Base-by-base conservation (phyloP, 1,139 yeast species). In the Kodamaea sp. region DNA sequence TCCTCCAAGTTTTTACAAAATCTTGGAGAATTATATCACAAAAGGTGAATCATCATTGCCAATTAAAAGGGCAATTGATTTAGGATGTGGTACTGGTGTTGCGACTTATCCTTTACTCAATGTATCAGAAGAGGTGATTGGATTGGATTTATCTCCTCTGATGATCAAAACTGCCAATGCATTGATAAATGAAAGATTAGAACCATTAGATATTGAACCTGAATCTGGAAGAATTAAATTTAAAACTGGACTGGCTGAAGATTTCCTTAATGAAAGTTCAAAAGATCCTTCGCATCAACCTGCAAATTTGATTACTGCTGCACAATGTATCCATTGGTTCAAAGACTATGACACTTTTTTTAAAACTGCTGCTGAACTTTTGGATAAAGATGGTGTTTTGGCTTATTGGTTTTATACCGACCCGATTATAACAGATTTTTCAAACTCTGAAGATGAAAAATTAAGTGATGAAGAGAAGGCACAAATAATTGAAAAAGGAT, bases 241-340 rank as follows among this genome's bases (percentile, higher is more conserved):
- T 47, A 46, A 53, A 26, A 53, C 54, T n/a, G 71, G 70, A 0
- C 59, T 70, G 2, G 69, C 63, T 5, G 75, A 67, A 36, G 58
- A 59, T 22, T 59, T 65, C 36, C 49, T 61, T 25, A 34, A 34
- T 30, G 33, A 38, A 4, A 44, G 38, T 12, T 45, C 42, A 2
- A 53, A 53, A 29, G 50, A 50, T 2, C 48, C 44, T 4, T 50
- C 47, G 5, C 44, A 48, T 5, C 55, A 43, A 0, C 42, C 47
- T 5, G 49, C 61, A 32, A 73, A 67, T 44, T 57, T 70, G 41
- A 63, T 71, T 27, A 67, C 72, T 7, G 74, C 70, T 5, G 77
- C 75, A 5, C 72, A 70, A 44, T 70, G 75, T 43, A 57, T 70
- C 32, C 77, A 71, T 45, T 71, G 77, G 77, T 66, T 70, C 40